Conservation (phyloP, 805 yeast genomes). For the Alloascoidea hylecoeti region DNA sequence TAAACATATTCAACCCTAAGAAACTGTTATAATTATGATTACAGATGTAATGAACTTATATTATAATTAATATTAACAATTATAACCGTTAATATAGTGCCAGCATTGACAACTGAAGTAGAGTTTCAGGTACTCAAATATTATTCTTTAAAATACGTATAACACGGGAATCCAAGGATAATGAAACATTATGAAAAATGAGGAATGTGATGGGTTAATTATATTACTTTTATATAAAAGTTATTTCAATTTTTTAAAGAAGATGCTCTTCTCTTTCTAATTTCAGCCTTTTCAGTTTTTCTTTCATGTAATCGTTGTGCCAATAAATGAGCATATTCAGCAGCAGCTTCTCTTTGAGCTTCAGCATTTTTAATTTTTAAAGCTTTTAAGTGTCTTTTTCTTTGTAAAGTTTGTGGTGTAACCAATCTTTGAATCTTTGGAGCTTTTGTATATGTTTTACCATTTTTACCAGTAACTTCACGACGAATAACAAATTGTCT, state of each 20-base stretch:
- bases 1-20: too few species aligned
- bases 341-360: constrained; percentile 99
- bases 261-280: constrained; percentile 99
- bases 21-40: too few species aligned
- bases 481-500: constrained; percentile 93
- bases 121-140: too few species aligned
- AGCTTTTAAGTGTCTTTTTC: constrained; percentile 95
- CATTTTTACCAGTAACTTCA: constrained; percentile 91
- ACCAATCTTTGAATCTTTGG: constrained; percentile 99
- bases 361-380: constrained; percentile 93
- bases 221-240: too few species aligned
- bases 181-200: too few species aligned
- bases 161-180: too few species aligned
- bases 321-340: constrained; percentile 97
- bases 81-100: too few species aligned
- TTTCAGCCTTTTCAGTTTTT: constrained; percentile 97
- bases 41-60: too few species aligned
- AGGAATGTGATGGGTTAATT: too few species aligned
- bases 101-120: too few species aligned
- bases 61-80: too few species aligned
- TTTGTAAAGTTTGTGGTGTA: constrained; percentile 97
- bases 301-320: constrained; percentile 97
- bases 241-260: constrained; percentile 40
- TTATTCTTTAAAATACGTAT: too few species aligned
- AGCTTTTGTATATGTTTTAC: constrained; percentile 98